phyloP scores from a whole-genome alignment of 495 filamentous ascomycete species.

The Penicillium angulare region DNA sequence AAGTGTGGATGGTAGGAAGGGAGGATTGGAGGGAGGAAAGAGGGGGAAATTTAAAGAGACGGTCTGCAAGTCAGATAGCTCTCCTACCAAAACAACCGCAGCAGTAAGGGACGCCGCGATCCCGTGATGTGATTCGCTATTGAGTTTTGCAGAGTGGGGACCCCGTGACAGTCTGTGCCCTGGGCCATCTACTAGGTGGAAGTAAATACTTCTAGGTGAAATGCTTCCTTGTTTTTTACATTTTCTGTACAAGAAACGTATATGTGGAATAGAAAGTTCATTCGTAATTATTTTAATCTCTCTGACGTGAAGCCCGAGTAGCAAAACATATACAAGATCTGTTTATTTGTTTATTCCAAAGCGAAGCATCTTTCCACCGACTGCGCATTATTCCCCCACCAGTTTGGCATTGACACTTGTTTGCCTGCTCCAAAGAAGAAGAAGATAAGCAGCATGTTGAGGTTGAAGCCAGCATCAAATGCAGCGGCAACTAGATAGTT shows the following conservation, averaged over 20 bases:
- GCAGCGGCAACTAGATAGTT: constrained; percentile 57
- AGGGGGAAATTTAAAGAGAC: constrained; percentile 22
- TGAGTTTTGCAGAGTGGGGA: constrained; percentile 6
- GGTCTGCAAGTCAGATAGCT: constrained; percentile 24
- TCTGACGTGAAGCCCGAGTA: no score
- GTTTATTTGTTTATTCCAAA: no score
- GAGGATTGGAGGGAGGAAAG: constrained; percentile 2
- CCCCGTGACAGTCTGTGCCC: constrained; percentile 21
- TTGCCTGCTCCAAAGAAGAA: constrained; percentile 53
- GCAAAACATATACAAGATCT: no score
- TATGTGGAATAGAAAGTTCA: no score
- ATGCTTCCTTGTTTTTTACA: background rate
- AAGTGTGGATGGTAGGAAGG: constrained; percentile 1
- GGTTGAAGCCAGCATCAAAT: constrained; percentile 57
- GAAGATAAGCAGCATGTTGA: constrained; percentile 56
- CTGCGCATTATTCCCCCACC: constrained; percentile 53
- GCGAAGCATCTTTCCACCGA: constrained; percentile 39
- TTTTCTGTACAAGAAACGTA: no score
- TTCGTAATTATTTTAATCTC: no score
- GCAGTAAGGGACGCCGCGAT: constrained; percentile 27
- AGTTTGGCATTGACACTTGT: constrained; percentile 53
- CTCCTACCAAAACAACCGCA: constrained; percentile 29
- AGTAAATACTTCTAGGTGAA: background rate
- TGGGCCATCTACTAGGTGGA: constrained; percentile 1
- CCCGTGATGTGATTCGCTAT: constrained; percentile 21